phyloP scores from a whole-genome alignment of 2,329 filamentous ascomycete species.

The Talaromyces sp. region DNA sequence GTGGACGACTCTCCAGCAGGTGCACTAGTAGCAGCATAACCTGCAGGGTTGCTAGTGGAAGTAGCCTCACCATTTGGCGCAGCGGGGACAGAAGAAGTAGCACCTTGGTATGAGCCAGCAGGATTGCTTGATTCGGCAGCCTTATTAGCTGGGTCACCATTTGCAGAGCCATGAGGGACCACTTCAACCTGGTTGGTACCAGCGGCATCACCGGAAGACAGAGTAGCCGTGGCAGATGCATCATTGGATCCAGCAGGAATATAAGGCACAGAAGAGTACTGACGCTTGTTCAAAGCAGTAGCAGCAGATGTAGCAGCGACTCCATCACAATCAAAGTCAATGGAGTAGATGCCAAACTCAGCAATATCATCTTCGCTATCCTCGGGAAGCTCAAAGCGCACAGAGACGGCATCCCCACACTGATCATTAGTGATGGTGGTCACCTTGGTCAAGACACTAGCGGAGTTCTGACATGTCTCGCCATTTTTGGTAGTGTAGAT shows the following conservation, averaged over 20 bases:
- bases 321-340: slow-evolving; percentile 31
- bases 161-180: too few relatives aligned
- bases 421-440: slow-evolving; percentile 78
- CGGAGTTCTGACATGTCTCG: slow-evolving; percentile 76
- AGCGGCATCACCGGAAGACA: too few relatives aligned
- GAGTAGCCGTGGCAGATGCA: slow-evolving; percentile 5
- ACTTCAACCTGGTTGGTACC: too few relatives aligned
- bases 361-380: slow-evolving; percentile 62
- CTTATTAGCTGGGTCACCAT: too few relatives aligned
- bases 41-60: background rate
- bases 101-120: too few relatives aligned
- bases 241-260: slow-evolving; percentile 11
- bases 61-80: background rate
- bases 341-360: slow-evolving; percentile 60
- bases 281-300: background rate
- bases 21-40: slow-evolving; percentile 7
- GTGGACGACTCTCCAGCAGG: slow-evolving; percentile 4
- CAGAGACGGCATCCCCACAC: slow-evolving; percentile 86
- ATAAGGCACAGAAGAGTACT: slow-evolving; percentile 7
- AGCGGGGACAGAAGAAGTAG: background rate
- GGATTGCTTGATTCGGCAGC: background rate
- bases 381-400: slow-evolving; percentile 68
- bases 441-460: slow-evolving; percentile 67
- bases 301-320: background rate
- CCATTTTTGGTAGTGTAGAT: slow-evolving; percentile 85